Percentiles rank a stretch among this genome's conserved stretches.
These are phyloP conservation scores for Helenozyma rhizophorensis DNA, from an alignment of 805 yeast genomes.

Conservation along the genomic window DNA sequence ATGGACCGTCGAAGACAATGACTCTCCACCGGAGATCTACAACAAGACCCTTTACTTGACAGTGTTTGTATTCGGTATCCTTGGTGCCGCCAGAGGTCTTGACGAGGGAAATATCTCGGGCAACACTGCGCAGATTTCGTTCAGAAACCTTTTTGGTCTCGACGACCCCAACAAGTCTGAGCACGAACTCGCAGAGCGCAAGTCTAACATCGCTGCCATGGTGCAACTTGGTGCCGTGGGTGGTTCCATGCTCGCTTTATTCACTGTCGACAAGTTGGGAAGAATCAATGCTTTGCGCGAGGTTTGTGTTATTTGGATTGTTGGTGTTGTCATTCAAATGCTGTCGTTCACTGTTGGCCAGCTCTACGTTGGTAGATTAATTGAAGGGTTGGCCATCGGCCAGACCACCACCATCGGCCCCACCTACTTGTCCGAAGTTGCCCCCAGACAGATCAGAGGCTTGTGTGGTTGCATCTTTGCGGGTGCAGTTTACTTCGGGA, in stretches of 20 bases:
- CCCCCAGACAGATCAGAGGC: constrained; percentile 52
- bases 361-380: constrained; percentile 50
- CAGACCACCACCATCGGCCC: constrained; percentile 56
- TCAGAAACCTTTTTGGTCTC: constrained; percentile 41
- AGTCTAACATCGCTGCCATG: constrained; percentile 55
- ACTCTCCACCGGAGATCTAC: constrained; percentile 43
- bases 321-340: constrained; percentile 46
- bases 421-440: constrained; percentile 47
- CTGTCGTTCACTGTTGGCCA: constrained; percentile 45
- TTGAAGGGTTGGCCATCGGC: constrained; percentile 56
- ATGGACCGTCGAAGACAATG: constrained; percentile 25
- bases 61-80: constrained; percentile 47
- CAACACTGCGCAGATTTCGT: constrained; percentile 39
- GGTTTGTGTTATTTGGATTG: constrained; percentile 33
- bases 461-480: constrained; percentile 49
- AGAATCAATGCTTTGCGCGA: constrained; percentile 45
- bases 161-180: constrained; percentile 32
- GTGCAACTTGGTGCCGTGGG: constrained; percentile 54
- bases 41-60: constrained; percentile 43
- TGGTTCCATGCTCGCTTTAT: constrained; percentile 48
- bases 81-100: constrained; percentile 54
- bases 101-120: constrained; percentile 55
- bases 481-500: constrained; percentile 56
- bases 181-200: constrained; percentile 37
- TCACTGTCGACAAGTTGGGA: constrained; percentile 47